Evolutionary conservation across 805 yeast genomes (phyloP), one percentile per base, ranked within the genome.

Genomic region (Myxozyma monticola): DNA sequence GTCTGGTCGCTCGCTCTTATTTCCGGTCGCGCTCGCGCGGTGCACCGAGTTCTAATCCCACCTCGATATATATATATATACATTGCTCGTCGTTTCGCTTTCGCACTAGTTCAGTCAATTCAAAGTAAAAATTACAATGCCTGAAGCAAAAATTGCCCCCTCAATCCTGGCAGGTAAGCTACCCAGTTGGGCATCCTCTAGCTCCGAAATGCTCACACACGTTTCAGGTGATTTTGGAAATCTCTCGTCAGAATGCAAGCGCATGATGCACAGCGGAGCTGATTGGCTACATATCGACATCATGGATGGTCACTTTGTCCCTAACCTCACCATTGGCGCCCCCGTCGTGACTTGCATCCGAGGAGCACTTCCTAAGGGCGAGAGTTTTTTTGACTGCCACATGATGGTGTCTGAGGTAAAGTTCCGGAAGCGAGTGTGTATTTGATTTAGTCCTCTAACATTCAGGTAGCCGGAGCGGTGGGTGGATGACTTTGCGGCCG

Each of bases 241-340:
- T 61, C 72, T 93, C 54, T 97, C 95, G 42, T 80, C 88, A 60
- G 91, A 90, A 57, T 88, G 96, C 70, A 85, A 84, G 65, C 76
- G 78, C 51, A 85, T 90, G 71, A 81, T 88, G 65, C 78, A 80
- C 45, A 76, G 84, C 49, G 84, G 86, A 21, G 95, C 96, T 18
- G 96, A 91, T 63, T 93, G 99, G 99, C 81, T 93, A 55, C 99
- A 93, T 70, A 81, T 93, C 45, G 99, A 93, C 70, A 91, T 93
- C 42, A 93, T 93, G 99, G 99, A 93, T 68, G 99, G 99, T 42
- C 90, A 91, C 70, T 93, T 93, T 67, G 99, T 93, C 42, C 99
- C 99, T 60, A 93, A 93, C 72, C 84, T 93, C 59, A 84, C 96
- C 1, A 75, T 93, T 63, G 99, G 99, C 22, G 88, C 95, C 31